Percentiles rank a stretch among this genome's conserved stretches.
Evolutionary conservation across 2,329 filamentous ascomycete species (phyloP).

Genomic region (Huntiella abstrusa): DNA sequence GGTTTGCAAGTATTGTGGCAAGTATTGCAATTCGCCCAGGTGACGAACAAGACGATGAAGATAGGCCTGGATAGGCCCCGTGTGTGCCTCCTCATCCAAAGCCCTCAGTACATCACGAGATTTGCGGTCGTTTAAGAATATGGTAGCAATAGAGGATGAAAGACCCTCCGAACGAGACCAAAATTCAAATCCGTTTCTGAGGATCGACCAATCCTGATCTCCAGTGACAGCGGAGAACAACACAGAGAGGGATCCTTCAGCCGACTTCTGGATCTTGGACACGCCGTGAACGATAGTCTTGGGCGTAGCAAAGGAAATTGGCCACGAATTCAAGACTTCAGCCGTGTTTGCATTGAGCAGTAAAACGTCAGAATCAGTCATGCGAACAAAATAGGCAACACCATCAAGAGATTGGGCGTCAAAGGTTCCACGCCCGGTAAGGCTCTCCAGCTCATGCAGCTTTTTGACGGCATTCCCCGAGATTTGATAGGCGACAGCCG

Average conservation of each 20-base stretch:
- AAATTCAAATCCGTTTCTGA: constrained; percentile 61
- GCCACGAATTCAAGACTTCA: constrained; percentile 58
- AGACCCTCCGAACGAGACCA: constrained; percentile 76
- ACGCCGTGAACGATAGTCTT: constrained; percentile 44
- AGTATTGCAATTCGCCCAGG: constrained; percentile 52
- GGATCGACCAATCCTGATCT: constrained; percentile 53
- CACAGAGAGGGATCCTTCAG: constrained; percentile 44
- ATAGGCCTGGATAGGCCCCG: constrained; percentile 65
- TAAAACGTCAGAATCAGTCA: constrained; percentile 54
- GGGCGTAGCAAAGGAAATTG: constrained; percentile 27
- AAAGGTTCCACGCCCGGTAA: constrained; percentile 54
- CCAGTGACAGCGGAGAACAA: constrained; percentile 44
- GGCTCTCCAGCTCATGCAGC: constrained; percentile 58
- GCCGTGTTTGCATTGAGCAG: constrained; percentile 62
- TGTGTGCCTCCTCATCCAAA: constrained; percentile 70
- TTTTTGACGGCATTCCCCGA: constrained; percentile 22
- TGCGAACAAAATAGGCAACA: constrained; percentile 76
- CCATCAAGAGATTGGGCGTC: constrained; percentile 58
- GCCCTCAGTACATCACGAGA: constrained; percentile 59
- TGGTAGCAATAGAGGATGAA: constrained; percentile 58
- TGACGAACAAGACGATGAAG: constrained; percentile 73
- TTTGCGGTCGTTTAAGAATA: constrained; percentile 60
- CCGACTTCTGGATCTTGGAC: constrained; percentile 64
- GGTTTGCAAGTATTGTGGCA: constrained; percentile 53
- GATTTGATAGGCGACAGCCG: constrained; percentile 53